Evolutionary conservation across 176 grass and related monocot species (phyloP), one percentile per base, ranked within the genome.

Genomic region (Puccinellia tenuiflora): DNA sequence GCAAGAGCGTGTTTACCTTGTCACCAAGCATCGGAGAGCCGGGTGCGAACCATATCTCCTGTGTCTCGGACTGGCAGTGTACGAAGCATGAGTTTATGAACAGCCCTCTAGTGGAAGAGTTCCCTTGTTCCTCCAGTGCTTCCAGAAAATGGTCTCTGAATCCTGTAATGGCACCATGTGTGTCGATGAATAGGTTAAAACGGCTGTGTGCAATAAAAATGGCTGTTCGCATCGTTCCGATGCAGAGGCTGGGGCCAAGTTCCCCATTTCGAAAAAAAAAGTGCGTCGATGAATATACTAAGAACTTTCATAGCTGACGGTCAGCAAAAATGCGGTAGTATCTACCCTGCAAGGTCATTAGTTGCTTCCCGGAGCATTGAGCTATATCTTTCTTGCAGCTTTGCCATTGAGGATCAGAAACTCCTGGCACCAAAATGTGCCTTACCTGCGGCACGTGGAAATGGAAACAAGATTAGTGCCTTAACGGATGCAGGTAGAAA

Each of bases 1-100:
- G 68, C 68, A 9, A 28, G 40, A 5, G n/a, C 9, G 34, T 26
- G 57, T 75, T 81, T 93, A 93, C 93, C 24, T 60, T 96, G 31
- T 76, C 87, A 61, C 81, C 83, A 40, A 96, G 88, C 59, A 14
- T 22, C 21, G 93, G 93, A 59, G 90, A 90, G 26, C 79, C 75
- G 25, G 80, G 80, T 65, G 83, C 48, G 63, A 90, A 37, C 90
- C 93, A 96, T 31, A 25, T 52, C 37, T 87, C 83, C 77, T 95
- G 90, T 0, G 1, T 45, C 78, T 86, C 88, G 13, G 90, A 83
- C 45, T 96, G 93, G 85, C 93, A 93, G 33, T 96, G 93, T 17
- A 82, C 86, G 31, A 79, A 96, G 57, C 93, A 96, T 1, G 93
- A 96, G 81, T 96, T 90, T 74, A 96, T 89, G 68, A 93, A 96